Percentiles rank a stretch among this genome's conserved stretches.
Conservation (phyloP, 148 eudicot genomes). For the Drosera capensis region DNA sequence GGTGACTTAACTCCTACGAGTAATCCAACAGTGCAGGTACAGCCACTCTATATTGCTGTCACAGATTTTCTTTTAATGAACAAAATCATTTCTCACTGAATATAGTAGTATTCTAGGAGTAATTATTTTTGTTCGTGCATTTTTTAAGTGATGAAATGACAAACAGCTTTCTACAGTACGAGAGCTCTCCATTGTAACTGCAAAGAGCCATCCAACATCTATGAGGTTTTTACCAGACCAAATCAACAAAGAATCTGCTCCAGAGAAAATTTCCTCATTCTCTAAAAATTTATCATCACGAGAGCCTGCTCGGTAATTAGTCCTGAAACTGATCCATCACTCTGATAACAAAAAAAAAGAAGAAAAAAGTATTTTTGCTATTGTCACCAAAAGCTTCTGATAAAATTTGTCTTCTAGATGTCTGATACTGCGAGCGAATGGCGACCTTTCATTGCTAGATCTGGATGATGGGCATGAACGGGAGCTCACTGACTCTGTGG, state of each 20-base stretch:
- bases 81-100: too few relatives aligned
- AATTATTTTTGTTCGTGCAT: constrained; percentile 42
- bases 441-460: constrained; percentile 79
- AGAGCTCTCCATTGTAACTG: constrained; percentile 97
- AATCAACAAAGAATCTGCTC: constrained; percentile 26
- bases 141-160: constrained; percentile 99
- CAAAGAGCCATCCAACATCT: constrained; percentile 90
- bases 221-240: constrained; percentile 96
- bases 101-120: too few relatives aligned
- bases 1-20: constrained; percentile 84
- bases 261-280: constrained; percentile 21
- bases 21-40: constrained; percentile 70
- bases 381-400: constrained; percentile 7
- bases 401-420: constrained; percentile 30
- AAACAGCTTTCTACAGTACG: constrained; percentile 99
- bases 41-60: constrained; percentile 6
- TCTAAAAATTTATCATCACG: constrained; percentile 17
- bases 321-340: neutral
- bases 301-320: constrained; percentile 72
- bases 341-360: too few relatives aligned
- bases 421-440: constrained; percentile 72
- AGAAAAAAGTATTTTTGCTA: too few relatives aligned
- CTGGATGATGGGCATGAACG: constrained; percentile 88
- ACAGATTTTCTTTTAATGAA: too few relatives aligned
- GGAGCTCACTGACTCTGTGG: constrained; percentile 89